Conservation (phyloP, 202 grass and related monocot species). For the Schoenoplectus tabernaemontani region DNA sequence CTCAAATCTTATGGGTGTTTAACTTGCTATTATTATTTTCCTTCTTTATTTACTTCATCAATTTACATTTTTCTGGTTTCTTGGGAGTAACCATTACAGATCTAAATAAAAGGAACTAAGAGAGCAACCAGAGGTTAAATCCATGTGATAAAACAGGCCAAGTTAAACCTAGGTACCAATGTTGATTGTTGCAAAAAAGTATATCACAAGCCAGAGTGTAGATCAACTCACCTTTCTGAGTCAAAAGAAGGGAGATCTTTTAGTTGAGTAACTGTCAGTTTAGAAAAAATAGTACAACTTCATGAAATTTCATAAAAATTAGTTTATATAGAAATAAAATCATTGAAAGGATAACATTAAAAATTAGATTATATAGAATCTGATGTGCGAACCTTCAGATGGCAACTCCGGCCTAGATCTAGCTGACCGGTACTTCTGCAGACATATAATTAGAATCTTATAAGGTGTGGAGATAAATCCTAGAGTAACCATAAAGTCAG, state of each 20-base stretch:
- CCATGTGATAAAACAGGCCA: neutral
- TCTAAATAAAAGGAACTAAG: slow-evolving; percentile 9
- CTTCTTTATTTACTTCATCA: neutral
- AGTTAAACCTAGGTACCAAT: neutral
- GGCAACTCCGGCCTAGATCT: slow-evolving; percentile 33
- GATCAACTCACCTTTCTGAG: slow-evolving; percentile 46
- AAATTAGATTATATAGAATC: slow-evolving; percentile 5
- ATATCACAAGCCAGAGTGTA: neutral
- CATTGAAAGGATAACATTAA: neutral
- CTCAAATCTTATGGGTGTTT: neutral
- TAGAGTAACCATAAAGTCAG: neutral
- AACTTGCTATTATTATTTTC: neutral
- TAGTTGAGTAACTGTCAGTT: slow-evolving; percentile 24
- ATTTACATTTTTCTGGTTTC: neutral
- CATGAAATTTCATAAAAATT: slow-evolving; percentile 11
- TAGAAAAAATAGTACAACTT: slow-evolving; percentile 5
- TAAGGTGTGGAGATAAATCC: neutral
- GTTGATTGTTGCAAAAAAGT: neutral
- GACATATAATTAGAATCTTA: slow-evolving; percentile 30
- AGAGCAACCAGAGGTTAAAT: neutral
- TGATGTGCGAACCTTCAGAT: slow-evolving; percentile 38
- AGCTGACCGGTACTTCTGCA: slow-evolving; percentile 65
- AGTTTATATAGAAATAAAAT: neutral
- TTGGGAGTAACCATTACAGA: neutral
- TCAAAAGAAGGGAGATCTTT: slow-evolving; percentile 62